These are phyloP conservation scores for Flaveria floridana DNA, from an alignment of 140 eudicot species.

Conservation along the genomic window DNA sequence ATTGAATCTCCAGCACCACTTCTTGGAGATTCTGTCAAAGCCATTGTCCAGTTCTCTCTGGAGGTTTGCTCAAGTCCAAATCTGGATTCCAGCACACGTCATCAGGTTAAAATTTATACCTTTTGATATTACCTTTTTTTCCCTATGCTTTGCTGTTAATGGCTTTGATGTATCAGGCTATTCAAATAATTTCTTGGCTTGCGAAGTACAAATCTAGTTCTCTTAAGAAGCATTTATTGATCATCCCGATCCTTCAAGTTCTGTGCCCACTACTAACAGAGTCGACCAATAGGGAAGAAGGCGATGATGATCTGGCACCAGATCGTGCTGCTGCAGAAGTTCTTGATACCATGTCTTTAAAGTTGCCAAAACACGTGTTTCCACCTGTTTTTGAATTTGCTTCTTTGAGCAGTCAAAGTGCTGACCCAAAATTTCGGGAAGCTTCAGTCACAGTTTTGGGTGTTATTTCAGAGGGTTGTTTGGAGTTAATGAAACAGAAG, in stretches of 20 bases:
- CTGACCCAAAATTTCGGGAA: constrained; percentile 81
- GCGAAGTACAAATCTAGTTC: constrained; percentile 81
- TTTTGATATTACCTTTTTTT: not conserved
- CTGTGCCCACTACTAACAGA: constrained; percentile 89
- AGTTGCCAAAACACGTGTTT: constrained; percentile 70
- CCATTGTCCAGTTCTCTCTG: constrained; percentile 91
- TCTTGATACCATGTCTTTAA: constrained; percentile 85
- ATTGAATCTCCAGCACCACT: constrained; percentile 98
- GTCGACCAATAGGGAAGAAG: constrained; percentile 65
- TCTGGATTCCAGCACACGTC: constrained; percentile 80
- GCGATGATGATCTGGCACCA: constrained; percentile 94
- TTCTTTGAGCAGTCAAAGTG: constrained; percentile 75
- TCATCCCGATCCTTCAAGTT: constrained; percentile 83
- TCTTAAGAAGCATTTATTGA: constrained; percentile 85
- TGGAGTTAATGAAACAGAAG: constrained; percentile 71
- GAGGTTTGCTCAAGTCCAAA: constrained; percentile 89
- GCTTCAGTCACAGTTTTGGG: constrained; percentile 95
- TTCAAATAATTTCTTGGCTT: constrained; percentile 97
- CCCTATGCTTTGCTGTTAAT: not conserved
- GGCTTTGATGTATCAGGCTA: constrained; percentile 52
- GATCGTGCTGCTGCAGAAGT: constrained; percentile 98
- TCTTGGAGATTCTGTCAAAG: constrained; percentile 84
- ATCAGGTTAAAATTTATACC: constrained; percentile 56
- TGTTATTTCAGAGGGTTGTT: constrained; percentile 86
- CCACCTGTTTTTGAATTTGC: constrained; percentile 88